Evolutionary conservation across 768 basidiomycete species (phyloP).

Genomic region (Termitomyces sp.): DNA sequence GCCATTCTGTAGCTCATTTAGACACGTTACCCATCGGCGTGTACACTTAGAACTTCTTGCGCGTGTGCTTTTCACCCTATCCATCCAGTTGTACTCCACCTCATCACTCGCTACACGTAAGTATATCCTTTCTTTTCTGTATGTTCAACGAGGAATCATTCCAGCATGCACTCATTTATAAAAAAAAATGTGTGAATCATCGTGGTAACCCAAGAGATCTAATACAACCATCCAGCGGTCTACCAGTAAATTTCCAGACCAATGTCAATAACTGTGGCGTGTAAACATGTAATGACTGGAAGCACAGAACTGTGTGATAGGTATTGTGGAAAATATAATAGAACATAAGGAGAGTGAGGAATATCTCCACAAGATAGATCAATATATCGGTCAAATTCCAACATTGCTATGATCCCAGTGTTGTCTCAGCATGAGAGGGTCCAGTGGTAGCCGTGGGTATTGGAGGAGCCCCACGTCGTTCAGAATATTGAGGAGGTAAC

Average conservation of each 20-base stretch:
- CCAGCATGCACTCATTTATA: neutral
- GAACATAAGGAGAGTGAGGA: constrained; percentile 4
- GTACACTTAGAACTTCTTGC: constrained; percentile 9
- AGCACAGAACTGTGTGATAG: constrained; percentile 2
- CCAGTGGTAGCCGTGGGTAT: neutral
- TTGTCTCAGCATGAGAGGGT: neutral
- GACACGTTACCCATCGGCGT: constrained; percentile 8
- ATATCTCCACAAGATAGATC: neutral
- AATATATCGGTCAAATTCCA: neutral
- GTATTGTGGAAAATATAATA: constrained; percentile 4
- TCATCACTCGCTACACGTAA: neutral
- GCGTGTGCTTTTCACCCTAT: constrained; percentile 5
- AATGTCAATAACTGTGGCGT: constrained; percentile 1
- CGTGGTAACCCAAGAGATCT: constrained; percentile 1
- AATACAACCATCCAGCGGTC: constrained; percentile 8
- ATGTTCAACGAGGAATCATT: constrained; percentile 1
- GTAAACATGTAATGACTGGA: constrained; percentile 3
- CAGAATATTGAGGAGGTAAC: constrained; percentile 71
- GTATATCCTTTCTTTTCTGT: neutral
- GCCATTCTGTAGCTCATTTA: constrained; percentile 13
- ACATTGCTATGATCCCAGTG: neutral
- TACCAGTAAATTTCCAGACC: constrained; percentile 6
- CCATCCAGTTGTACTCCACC: constrained; percentile 4
- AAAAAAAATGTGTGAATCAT: neutral
- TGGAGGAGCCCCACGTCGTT: constrained; percentile 30